Base-by-base conservation (phyloP, 495 filamentous ascomycete species). In the Penicillium robsamsonii region DNA sequence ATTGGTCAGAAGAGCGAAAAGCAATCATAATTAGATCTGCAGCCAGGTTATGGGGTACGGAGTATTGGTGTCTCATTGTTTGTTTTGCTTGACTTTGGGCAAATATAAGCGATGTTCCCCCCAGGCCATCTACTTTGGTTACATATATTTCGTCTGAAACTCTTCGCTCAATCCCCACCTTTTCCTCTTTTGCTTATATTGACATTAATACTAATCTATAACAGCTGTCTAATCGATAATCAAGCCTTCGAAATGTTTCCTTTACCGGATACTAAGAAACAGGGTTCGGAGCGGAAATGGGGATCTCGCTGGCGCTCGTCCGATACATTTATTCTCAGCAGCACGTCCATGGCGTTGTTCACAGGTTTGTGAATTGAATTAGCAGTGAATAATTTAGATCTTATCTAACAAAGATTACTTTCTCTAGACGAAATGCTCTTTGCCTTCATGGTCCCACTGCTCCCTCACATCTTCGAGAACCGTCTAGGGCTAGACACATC, bases 381-480 rank as follows among this genome's bases (percentile, higher is more conserved):
- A n/a, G 15, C 35, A 37, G 6, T n/a, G 35, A n/a, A n/a, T 13
- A 38, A 0, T 4, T n/a, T 27, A 6, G 42, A 4, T 46, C 20
- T 11, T 25, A 20, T 13, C 12, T 40, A 11, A 15, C 42, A 1
- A 7, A 13, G 9, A 29, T n/a, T 50, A 11, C 11, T 38, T 8
- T 13, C 11, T 22, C 3, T 20, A 50, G 48, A 50, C 27, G 48
- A 50, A 41, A 27, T 50, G 35, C 15, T 50, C 8, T 50, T 50
- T 22, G 48, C 48, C 0, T 69, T 69, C 51, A 66, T 69, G 58
- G 49, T 66, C 12, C 66, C 66, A n/a, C 37, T 69, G 29, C 61
- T 69, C 9, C 66, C 66, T 20, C 56, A 55, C 25, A 53, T 69
- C 9, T 42, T 69, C 4, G 66, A 66, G 20, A 18, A 64, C 9